A percentile compares a stretch with the other conserved stretches of the same genome.
phyloP scores from a whole-genome alignment of 2,329 filamentous ascomycete genomes.

The Trichoderma sp. region DNA sequence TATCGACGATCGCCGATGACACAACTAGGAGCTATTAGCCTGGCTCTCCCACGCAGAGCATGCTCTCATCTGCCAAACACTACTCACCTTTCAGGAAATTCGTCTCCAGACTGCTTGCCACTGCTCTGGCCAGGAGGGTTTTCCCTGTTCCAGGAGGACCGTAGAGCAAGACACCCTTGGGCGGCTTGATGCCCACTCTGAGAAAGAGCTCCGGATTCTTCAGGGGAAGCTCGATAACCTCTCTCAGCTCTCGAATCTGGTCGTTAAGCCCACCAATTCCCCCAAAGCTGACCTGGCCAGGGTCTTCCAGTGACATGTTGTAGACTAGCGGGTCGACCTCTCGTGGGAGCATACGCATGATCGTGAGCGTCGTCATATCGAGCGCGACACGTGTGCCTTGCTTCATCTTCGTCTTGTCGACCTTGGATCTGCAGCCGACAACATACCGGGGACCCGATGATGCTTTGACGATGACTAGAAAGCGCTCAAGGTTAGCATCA shows the following conservation, averaged over 20 bases:
- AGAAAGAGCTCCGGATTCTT: conserved; percentile 99
- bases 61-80: neutral
- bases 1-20: conserved; percentile 97
- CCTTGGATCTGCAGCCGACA: conserved; percentile 95
- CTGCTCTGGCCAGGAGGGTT: conserved; percentile 88
- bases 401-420: conserved; percentile 95
- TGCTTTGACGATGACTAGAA: conserved; percentile 91
- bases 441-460: conserved; percentile 97
- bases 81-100: conserved; percentile 91
- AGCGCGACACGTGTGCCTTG: conserved; percentile 96
- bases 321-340: conserved; percentile 98
- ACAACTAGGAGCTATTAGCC: conserved; percentile 62
- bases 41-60: neutral
- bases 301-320: conserved; percentile 99
- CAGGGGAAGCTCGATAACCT: conserved; percentile 95
- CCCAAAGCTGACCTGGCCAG: conserved; percentile 94
- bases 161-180: conserved; percentile 94
- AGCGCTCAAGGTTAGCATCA: conserved; percentile 16
- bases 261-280: conserved; percentile 98
- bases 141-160: conserved; percentile 96
- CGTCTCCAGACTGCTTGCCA: conserved; percentile 93
- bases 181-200: conserved; percentile 96
- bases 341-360: conserved; percentile 98
- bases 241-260: conserved; percentile 93
- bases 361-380: conserved; percentile 98